Percentiles rank a stretch among this genome's conserved stretches.
phyloP scores from a whole-genome alignment of 768 basidiomycete species.

The Glaciozyma antarctica region DNA sequence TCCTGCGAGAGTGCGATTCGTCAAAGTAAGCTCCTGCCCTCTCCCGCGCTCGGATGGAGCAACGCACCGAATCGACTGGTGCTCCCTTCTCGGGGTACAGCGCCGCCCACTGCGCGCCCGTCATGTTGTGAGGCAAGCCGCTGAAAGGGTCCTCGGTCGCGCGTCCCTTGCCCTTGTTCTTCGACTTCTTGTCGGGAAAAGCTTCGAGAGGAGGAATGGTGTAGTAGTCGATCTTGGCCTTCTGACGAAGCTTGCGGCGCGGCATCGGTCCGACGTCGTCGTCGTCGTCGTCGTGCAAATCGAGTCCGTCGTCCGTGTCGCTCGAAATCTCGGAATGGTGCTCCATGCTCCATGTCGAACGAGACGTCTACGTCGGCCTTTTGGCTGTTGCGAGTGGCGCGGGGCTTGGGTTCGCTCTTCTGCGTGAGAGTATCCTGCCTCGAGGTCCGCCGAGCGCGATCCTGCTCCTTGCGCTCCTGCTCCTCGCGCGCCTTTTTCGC shows the following conservation, averaged over 20 bases:
- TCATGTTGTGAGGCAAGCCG: constrained; percentile 26
- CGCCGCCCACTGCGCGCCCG: constrained; percentile 26
- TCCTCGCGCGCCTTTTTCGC: not conserved
- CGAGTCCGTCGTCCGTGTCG: constrained; percentile 15
- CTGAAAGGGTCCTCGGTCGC: constrained; percentile 19
- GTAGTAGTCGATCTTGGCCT: constrained; percentile 30
- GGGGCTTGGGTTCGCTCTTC: not conserved
- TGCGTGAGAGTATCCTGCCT: not conserved
- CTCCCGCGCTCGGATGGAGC: not conserved
- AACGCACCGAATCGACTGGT: constrained; percentile 26
- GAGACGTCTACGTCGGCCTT: constrained; percentile 1
- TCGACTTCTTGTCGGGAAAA: constrained; percentile 6
- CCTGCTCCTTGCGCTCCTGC: not conserved
- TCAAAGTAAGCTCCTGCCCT: not conserved
- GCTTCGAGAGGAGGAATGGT: constrained; percentile 17
- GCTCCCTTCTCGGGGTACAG: constrained; percentile 26
- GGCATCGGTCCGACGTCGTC: constrained; percentile 3
- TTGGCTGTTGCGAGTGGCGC: not conserved
- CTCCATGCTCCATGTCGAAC: not conserved
- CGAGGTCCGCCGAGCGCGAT: not conserved
- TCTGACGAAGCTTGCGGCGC: constrained; percentile 19
- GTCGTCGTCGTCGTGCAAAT: constrained; percentile 19
- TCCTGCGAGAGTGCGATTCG: not conserved
- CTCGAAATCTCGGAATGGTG: not conserved
- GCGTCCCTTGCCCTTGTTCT: constrained; percentile 21